Percentiles rank a stretch among this genome's conserved stretches.
Conservation (phyloP, 2,329 filamentous ascomycete genomes). For the Scytalidium sp. region DNA sequence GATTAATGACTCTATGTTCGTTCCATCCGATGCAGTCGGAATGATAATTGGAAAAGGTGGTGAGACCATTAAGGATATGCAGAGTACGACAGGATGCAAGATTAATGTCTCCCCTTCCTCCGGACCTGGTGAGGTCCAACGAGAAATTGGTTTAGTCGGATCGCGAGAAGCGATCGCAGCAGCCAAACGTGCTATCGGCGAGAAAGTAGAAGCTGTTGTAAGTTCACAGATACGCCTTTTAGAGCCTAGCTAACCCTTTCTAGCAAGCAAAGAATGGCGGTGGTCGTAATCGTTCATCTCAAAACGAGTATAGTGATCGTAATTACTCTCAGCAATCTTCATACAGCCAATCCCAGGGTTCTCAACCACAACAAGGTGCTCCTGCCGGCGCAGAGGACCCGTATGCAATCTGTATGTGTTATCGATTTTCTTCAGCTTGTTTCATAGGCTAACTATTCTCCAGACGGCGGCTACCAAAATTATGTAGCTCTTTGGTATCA, state of each 20-base stretch:
- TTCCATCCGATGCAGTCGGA: conserved; percentile 86
- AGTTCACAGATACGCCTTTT: conserved; percentile 33
- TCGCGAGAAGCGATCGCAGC: conserved; percentile 71
- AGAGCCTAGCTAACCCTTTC: conserved; percentile 16
- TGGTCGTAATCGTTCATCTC: conserved; percentile 37
- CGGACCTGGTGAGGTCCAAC: conserved; percentile 72
- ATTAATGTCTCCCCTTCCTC: conserved; percentile 88
- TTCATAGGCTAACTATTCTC: conserved; percentile 22
- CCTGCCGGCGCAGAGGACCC: conserved; percentile 57
- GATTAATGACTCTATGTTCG: conserved; percentile 77
- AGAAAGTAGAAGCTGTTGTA: conserved; percentile 89
- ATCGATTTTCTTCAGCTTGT: conserved; percentile 1
- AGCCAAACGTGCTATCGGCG: conserved; percentile 82
- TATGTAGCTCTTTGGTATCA: conserved; percentile 82
- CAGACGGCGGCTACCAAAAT: conserved; percentile 77
- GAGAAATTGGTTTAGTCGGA: conserved; percentile 84
- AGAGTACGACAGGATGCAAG: conserved; percentile 83
- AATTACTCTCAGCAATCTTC: conserved; percentile 46
- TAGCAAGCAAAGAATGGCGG: conserved; percentile 51
- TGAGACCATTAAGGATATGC: conserved; percentile 93
- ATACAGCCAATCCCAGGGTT: conserved; percentile 34
- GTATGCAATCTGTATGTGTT: conserved; percentile 68
- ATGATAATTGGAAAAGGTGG: conserved; percentile 97
- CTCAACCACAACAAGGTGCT: conserved; percentile 41
- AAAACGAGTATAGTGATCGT: conserved; percentile 54